These are phyloP conservation scores for Blumeriella jaapii DNA, from an alignment of 2,329 filamentous ascomycete genomes.

Conservation along the genomic window DNA sequence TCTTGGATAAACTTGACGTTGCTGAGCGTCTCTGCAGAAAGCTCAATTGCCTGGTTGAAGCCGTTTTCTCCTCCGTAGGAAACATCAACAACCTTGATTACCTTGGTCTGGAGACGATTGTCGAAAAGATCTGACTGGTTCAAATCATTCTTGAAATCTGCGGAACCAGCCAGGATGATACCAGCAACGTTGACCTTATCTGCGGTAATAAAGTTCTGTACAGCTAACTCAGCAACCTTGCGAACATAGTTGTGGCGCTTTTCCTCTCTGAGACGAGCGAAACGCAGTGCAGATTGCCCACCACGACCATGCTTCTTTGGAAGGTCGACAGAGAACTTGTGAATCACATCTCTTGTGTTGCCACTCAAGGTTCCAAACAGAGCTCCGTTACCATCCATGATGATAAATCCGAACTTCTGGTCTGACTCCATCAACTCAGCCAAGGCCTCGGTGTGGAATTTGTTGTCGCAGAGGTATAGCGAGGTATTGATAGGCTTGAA, in stretches of 20 bases:
- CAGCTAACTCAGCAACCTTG: constrained; percentile 93
- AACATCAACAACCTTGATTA: constrained; percentile 98
- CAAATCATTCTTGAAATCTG: constrained; percentile 98
- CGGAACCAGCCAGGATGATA: constrained; percentile 88
- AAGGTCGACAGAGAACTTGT: constrained; percentile 97
- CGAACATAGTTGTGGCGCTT: constrained; percentile 99
- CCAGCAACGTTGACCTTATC: constrained; percentile 98
- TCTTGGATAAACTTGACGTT: constrained; percentile 99
- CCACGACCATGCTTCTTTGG: constrained; percentile 99
- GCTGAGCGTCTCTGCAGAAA: constrained; percentile 87
- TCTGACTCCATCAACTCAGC: constrained; percentile 96
- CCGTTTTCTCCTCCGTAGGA: constrained; percentile 99
- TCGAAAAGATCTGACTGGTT: constrained; percentile 98
- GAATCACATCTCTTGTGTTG: constrained; percentile 91
- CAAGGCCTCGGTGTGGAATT: constrained; percentile 96
- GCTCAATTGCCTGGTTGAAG: constrained; percentile 98
- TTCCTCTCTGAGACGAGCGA: constrained; percentile 96
- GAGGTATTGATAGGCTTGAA: constrained; percentile 99
- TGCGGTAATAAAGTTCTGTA: constrained; percentile 97
- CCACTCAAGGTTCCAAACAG: constrained; percentile 94
- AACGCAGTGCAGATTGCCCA: constrained; percentile 99
- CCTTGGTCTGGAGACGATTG: constrained; percentile 78
- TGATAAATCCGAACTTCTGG: constrained; percentile 98
- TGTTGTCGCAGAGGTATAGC: constrained; percentile 98
- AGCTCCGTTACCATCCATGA: constrained; percentile 99